phyloP scores from a whole-genome alignment of 176 grass and related monocot genomes.

The Aegilops bicornis region DNA sequence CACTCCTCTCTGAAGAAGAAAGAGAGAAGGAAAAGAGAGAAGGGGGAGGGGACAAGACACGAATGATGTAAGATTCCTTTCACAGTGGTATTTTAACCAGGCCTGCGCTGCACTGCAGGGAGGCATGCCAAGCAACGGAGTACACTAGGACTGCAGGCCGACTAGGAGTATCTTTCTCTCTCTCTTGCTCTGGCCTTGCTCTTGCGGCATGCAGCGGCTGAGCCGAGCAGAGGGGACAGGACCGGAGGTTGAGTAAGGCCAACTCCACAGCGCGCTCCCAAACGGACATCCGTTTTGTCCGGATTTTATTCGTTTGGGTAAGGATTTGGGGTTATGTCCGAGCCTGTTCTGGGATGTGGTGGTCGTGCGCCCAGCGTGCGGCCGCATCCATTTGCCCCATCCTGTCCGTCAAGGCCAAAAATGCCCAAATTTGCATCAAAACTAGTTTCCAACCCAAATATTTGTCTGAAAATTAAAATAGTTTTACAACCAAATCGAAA shows the following conservation, averaged over 20 bases:
- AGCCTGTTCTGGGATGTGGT: too few species aligned
- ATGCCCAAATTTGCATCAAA: too few species aligned
- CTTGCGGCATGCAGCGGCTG: conserved; percentile 15
- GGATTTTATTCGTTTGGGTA: too few species aligned
- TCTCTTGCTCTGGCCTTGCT: conserved; percentile 6
- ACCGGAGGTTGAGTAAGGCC: conserved; percentile 28
- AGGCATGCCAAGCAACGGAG: conserved; percentile 41
- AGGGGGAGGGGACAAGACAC: conserved; percentile 40
- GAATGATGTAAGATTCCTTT: conserved; percentile 75
- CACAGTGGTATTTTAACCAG: conserved; percentile 45
- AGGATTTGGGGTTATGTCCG: too few species aligned
- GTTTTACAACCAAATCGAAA: too few species aligned
- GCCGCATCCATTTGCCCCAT: too few species aligned
- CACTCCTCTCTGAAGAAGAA: conserved; percentile 14
- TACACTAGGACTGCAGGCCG: background rate
- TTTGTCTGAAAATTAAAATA: too few species aligned
- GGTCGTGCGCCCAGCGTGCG: too few species aligned
- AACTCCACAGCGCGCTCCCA: too few species aligned
- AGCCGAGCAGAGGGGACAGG: conserved; percentile 24
- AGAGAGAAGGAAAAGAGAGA: background rate
- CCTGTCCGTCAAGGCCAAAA: too few species aligned
- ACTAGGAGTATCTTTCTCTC: background rate
- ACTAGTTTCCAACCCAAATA: too few species aligned
- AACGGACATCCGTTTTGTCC: too few species aligned
- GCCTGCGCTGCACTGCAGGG: background rate